Evolutionary conservation across 805 yeast species (phyloP).

Genomic region (Yamadazyma ubonensis): DNA sequence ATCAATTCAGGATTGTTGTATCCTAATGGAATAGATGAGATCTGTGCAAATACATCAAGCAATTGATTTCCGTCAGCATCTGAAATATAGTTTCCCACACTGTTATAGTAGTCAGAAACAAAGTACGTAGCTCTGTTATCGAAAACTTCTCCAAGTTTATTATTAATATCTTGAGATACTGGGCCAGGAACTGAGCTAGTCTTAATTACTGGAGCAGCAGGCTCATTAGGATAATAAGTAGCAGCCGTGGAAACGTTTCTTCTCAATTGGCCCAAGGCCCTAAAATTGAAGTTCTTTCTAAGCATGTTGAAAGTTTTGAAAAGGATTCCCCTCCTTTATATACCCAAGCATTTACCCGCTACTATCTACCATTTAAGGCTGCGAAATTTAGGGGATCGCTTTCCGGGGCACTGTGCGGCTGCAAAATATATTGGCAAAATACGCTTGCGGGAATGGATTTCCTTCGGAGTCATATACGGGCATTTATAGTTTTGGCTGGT

Average conservation of each 20-base stretch:
- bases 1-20: constrained; percentile 43
- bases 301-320: constrained; percentile 1
- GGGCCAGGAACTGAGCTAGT: constrained; percentile 42
- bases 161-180: constrained; percentile 26
- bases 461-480: too few relatives aligned
- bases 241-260: constrained; percentile 8
- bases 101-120: constrained; percentile 38
- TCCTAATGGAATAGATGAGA: constrained; percentile 44
- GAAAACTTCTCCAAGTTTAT: constrained; percentile 36
- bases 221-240: constrained; percentile 38
- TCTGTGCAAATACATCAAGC: constrained; percentile 43
- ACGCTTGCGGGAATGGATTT: too few relatives aligned
- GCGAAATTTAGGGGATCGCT: constrained; percentile 11
- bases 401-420: constrained; percentile 10
- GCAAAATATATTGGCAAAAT: too few relatives aligned
- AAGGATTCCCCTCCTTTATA: background rate
- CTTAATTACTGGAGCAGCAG: constrained; percentile 29
- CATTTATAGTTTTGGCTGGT: background rate
- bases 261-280: background rate
- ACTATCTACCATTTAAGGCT: constrained; percentile 1
- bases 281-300: background rate
- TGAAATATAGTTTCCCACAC: constrained; percentile 41
- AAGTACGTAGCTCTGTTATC: constrained; percentile 44
- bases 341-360: background rate
- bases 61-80: constrained; percentile 43